Base-by-base conservation (phyloP, 2,329 filamentous ascomycete genomes). In the Cladosporium oxysporum region DNA sequence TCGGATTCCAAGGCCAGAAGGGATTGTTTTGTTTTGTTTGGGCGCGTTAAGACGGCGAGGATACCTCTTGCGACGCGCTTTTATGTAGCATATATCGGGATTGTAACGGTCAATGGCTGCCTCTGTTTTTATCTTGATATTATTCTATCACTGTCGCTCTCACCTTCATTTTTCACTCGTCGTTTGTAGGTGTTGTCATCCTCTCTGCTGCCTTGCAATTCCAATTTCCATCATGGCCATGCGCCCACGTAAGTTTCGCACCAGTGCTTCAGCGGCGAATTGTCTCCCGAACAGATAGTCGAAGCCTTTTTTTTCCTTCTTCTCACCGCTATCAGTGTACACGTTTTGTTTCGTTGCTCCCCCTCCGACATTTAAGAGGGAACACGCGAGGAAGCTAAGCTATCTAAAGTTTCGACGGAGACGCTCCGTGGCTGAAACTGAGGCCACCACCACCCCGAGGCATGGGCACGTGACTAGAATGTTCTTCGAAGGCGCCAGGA, bases 51-150 rank as follows among this genome's bases (percentile, higher is more conserved):
- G 57, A 59, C 33, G 23, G 44, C 11, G 35, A 59, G 33, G 26
- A 35, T 29, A 47, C 37, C 57, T 47, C 41, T 59, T 47, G 31
- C 55, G 31, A 55, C 52, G 55, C 55, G 55, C 55, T 35, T 58
- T 28, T 59, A 53, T 63, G 61, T 63, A 63, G 61, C 61, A 63
- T 63, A 63, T 63, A 63, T 63, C 49, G 61, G 61, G 49, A 63
- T 57, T 63, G 61, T 63, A 57, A 44, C 61, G 61, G 61, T 57
- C 61, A 63, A 63, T 63, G 61, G 50, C 61, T 63, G 61, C 61
- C 52, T 55, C 16, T 49, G 52, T 62, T 35, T 11, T 33, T 11
- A 11, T 33, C 10, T 58, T 58, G 53, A 57, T 57, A 28, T 37
- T 12, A 44, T 18, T 18, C 4, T 31, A 31, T 44, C 26, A 14